Evolutionary conservation across 345 rosid species (phyloP).

Genomic region (Raphanus raphanistrum): DNA sequence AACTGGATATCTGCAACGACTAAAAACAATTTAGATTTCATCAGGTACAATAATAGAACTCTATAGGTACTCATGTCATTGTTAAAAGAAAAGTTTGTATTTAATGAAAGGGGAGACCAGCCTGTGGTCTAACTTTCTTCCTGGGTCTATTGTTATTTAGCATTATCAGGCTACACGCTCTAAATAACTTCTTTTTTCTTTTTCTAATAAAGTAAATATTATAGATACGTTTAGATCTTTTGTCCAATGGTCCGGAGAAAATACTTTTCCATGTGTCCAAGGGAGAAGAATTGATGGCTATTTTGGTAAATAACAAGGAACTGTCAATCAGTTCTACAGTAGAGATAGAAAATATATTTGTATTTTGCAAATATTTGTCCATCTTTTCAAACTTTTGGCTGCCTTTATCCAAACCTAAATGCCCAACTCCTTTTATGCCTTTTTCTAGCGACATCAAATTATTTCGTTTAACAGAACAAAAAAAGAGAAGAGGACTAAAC

Average conservation of each 20-base stretch:
- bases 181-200: not conserved
- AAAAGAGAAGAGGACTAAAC: not conserved
- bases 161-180: conserved; percentile 10
- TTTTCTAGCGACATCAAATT: conserved; percentile 29
- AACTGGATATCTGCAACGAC: not conserved
- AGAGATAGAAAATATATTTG: not conserved
- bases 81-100: not conserved
- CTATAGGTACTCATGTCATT: not conserved
- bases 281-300: conserved; percentile 34
- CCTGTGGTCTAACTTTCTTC: conserved; percentile 12
- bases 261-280: conserved; percentile 19
- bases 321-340: conserved; percentile 36
- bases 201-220: not conserved
- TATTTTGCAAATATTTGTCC: not conserved
- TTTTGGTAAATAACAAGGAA: conserved; percentile 32
- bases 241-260: conserved; percentile 27
- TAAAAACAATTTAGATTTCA: not conserved
- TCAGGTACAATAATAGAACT: conserved; percentile 8
- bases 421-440: conserved; percentile 20
- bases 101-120: conserved; percentile 2
- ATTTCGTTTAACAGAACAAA: not conserved
- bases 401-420: conserved; percentile 34
- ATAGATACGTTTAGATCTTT: conserved; percentile 15
- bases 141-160: conserved; percentile 6
- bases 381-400: conserved; percentile 31